Base-by-base conservation (phyloP, 139 green algal species). In the Chlorella sp. region DNA sequence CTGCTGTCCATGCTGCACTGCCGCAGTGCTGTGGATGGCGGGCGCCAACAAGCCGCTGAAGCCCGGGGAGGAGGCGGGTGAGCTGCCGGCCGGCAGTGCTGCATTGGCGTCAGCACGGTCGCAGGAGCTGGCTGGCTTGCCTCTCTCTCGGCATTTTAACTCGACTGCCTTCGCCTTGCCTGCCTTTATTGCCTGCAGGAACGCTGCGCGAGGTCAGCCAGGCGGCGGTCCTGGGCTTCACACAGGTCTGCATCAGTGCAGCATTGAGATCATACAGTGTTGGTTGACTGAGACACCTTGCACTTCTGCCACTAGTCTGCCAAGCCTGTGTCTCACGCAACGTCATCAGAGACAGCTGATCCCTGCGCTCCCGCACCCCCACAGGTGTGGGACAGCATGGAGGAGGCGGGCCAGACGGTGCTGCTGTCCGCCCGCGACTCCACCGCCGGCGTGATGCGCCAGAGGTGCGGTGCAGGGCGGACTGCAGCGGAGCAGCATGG, bases 331-430 rank as follows among this genome's bases (percentile, higher is more conserved):
- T n/a, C n/a, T n/a, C n/a, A n/a, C n/a, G n/a, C n/a, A n/a, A n/a
- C n/a, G n/a, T n/a, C n/a, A n/a, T n/a, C n/a, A n/a, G n/a, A n/a
- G n/a, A n/a, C n/a, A n/a, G n/a, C n/a, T n/a, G n/a, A n/a, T n/a
- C n/a, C n/a, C n/a, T n/a, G n/a, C n/a, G n/a, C n/a, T n/a, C n/a
- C 44, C 44, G 9, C 44, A 51, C 44, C 44, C 68, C 3, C 15
- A 28, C 68, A 75, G 69, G 62, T 74, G 38, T 85, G 81, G 81
- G 81, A 85, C 51, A 34, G 23, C 26, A 79, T 85, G 81, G 81
- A 85, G 81, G 47, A 80, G 3, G 81, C 81, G 21, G 81, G 81
- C 47, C 30, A 36, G 17, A 30, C 26, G 32, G 80, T 85, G 80
- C 67, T 85, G 80, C 32, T 75, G 28, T 56, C 47, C 13, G 80